phyloP scores from a whole-genome alignment of 441 rosid species.

The Pelargonium myrrhifolium region DNA sequence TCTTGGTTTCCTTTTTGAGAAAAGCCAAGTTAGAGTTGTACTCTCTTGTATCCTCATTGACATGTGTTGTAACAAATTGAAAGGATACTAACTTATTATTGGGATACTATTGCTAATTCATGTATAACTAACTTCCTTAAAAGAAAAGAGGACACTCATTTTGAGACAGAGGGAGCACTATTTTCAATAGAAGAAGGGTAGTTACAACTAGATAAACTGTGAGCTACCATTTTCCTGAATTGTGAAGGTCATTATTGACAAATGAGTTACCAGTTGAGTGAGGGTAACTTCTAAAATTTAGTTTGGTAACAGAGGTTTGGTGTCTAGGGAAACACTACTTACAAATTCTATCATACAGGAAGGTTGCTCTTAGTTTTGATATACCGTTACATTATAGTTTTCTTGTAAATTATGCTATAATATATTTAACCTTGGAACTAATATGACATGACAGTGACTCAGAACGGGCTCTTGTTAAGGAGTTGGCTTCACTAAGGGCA shows the following conservation, averaged over 20 bases:
- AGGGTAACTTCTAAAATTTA: background rate
- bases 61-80: too few relatives aligned
- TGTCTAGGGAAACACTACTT: background rate
- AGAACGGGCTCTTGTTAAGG: conserved; percentile 62
- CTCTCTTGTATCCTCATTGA: too few relatives aligned
- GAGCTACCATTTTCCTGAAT: background rate
- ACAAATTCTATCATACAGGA: background rate
- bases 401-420: background rate
- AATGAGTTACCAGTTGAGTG: background rate
- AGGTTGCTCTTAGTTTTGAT: conserved; percentile 2
- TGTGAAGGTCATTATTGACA: background rate
- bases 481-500: conserved; percentile 48
- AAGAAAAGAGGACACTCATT: too few relatives aligned
- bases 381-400: conserved; percentile 3
- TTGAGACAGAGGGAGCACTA: too few relatives aligned
- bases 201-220: background rate
- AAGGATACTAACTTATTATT: too few relatives aligned
- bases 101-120: too few relatives aligned
- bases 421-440: conserved; percentile 11
- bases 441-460: conserved; percentile 36
- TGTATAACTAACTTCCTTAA: too few relatives aligned
- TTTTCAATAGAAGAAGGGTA: background rate
- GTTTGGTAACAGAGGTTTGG: background rate
- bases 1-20: too few relatives aligned
- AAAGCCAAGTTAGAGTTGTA: too few relatives aligned